Evolutionary conservation across 139 green algal genomes (phyloP).

Genomic region (Prasinococcaceae sp.): DNA sequence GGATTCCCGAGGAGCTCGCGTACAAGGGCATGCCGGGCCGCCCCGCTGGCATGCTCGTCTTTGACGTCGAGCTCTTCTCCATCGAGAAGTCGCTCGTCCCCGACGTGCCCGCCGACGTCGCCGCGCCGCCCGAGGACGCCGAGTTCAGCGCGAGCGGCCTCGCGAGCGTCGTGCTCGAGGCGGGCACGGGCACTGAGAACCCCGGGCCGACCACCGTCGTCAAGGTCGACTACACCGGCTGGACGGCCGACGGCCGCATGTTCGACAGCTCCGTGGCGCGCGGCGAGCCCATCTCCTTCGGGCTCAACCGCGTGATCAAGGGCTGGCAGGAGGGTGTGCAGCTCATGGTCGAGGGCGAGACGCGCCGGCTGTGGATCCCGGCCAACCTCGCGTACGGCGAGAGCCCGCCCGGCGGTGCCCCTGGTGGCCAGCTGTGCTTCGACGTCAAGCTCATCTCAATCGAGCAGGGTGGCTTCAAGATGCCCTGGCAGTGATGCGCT

Average conservation of each 20-base stretch:
- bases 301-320: conserved; percentile 2
- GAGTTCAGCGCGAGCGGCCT: not conserved
- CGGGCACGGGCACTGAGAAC: not conserved
- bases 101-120: conserved; percentile 4
- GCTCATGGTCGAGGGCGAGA: conserved; percentile 3
- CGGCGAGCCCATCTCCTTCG: not conserved
- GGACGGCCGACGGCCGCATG: not conserved
- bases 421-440: not conserved
- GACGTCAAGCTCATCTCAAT: not conserved
- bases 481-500: no score
- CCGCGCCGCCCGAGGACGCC: not conserved
- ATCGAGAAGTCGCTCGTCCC: not conserved
- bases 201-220: not conserved
- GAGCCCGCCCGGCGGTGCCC: no score
- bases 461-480: no score
- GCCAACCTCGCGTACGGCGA: conserved; percentile 1
- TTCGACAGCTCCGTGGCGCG: conserved; percentile 6
- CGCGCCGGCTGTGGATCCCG: conserved; percentile 5
- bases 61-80: conserved; percentile 4
- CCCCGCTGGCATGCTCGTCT: not conserved
- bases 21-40: no score
- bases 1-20: not conserved
- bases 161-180: not conserved
- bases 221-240: not conserved
- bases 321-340: conserved; percentile 5